phyloP scores from a whole-genome alignment of 2,329 filamentous ascomycete genomes.

The Xylaria sp. region DNA sequence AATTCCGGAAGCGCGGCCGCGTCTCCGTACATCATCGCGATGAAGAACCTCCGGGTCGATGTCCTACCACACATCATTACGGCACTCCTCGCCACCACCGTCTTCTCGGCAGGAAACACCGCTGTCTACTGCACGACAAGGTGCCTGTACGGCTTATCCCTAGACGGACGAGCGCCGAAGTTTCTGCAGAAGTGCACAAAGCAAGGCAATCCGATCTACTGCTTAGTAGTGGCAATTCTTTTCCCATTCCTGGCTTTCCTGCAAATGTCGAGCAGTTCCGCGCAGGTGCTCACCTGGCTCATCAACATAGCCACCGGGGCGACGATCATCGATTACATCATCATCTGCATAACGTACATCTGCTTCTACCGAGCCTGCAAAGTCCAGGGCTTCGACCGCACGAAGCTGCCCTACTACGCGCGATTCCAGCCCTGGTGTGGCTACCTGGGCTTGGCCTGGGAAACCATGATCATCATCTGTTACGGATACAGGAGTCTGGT shows the following conservation, averaged over 20 bases:
- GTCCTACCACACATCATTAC: conserved; percentile 61
- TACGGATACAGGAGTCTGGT: not conserved
- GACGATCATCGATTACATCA: conserved; percentile 16
- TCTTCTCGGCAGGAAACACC: conserved; percentile 60
- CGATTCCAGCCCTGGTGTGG: conserved; percentile 14
- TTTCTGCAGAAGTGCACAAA: conserved; percentile 54
- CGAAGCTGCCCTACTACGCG: conserved; percentile 23
- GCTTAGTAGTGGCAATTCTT: conserved; percentile 55
- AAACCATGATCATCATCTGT: not conserved
- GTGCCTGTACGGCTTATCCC: conserved; percentile 57
- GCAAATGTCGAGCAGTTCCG: conserved; percentile 7
- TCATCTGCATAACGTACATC: conserved; percentile 14
- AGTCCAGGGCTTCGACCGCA: conserved; percentile 32
- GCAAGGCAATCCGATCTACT: conserved; percentile 62
- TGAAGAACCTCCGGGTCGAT: conserved; percentile 53
- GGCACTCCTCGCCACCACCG: conserved; percentile 57
- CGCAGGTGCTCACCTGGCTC: conserved; percentile 17
- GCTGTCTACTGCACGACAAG: conserved; percentile 60
- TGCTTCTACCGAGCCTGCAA: conserved; percentile 15
- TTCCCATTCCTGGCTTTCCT: conserved; percentile 45
- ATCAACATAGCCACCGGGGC: conserved; percentile 15
- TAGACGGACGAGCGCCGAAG: conserved; percentile 54
- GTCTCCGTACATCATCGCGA: conserved; percentile 55
- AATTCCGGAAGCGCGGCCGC: conserved; percentile 55
- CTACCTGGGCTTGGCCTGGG: not conserved